Conservation (phyloP, 345 rosid species). For the Eucalyptus microcorys region DNA sequence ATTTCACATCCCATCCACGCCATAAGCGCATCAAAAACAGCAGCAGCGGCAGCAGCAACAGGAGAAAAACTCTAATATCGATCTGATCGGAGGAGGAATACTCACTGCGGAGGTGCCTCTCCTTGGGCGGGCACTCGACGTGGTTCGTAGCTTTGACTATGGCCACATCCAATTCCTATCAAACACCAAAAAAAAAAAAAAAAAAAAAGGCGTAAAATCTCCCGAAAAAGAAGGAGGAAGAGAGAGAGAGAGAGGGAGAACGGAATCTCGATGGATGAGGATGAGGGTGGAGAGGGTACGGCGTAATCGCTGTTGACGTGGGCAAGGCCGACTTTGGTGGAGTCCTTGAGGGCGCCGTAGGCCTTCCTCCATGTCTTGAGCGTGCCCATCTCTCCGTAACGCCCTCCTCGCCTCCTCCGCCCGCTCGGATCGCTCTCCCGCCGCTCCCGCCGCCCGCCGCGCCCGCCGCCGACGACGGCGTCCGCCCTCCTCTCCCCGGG, state of each 20-base stretch:
- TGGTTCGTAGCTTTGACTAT: slow-evolving; percentile 95
- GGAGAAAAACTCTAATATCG: not conserved
- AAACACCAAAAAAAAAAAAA: not conserved
- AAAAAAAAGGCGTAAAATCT: not conserved
- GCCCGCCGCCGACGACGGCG: not conserved
- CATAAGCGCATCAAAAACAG: not conserved
- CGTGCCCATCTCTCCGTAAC: slow-evolving; percentile 47
- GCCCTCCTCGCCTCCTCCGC: not conserved
- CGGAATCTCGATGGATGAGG: not conserved
- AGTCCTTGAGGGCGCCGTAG: slow-evolving; percentile 89
- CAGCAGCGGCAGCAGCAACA: not conserved
- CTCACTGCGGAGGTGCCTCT: slow-evolving; percentile 86
- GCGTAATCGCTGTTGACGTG: slow-evolving; percentile 98
- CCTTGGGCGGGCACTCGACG: slow-evolving; percentile 98
- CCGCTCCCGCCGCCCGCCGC: not conserved
- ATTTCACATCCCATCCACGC: not conserved
- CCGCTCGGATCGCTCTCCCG: slow-evolving; percentile 25
- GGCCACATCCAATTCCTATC: slow-evolving; percentile 97
- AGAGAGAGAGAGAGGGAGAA: not conserved
- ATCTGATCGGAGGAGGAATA: not conserved
- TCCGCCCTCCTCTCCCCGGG: not conserved
- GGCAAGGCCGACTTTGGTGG: slow-evolving; percentile 99
- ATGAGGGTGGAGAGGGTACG: slow-evolving; percentile 13
- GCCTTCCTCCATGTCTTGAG: slow-evolving; percentile 96
- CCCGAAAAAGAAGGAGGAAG: not conserved